Evolutionary conservation across 192 early-diverging fungal species (phyloP), one percentile per base, ranked within the genome.

Genomic region (Backusella westeae): DNA sequence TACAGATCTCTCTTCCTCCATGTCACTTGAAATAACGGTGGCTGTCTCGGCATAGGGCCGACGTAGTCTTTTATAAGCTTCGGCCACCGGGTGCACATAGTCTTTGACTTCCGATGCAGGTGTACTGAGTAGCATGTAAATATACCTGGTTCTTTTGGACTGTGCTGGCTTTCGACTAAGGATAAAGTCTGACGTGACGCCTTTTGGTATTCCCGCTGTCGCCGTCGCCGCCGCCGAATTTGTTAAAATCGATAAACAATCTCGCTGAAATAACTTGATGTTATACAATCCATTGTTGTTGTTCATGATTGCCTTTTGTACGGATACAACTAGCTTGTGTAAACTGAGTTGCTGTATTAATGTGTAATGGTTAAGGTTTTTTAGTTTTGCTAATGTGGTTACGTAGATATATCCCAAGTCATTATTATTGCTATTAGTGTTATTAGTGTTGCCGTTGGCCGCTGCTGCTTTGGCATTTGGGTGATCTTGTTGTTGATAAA

Each of bases 71-170:
- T 35, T 21, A 4, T 44, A 41, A 23, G 68, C 46, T n/a, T 76
- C 75, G 8, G 42, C 23, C 6, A 76, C 65, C 12, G 75, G 75
- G 38, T 76, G 75, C 2, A 75, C 23, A 29, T 67, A 67, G 39
- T 66, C 9, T 1, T 29, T 63, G 14, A 75, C 19, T 34, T 66
- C 44, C 14, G 34, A 66, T 34, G 32, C 39, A 6, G 75, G 75
- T 29, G 67, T 70, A 26, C 32, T 42, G 9, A 76, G 42, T 6
- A 76, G 23, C 75, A 76, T 76, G 53, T 56, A 69, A 56, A 76
- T 67, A 29, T 76, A 76, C 1, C 75, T 34, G 2, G 67, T 70
- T 14, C 68, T 66, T 52, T 68, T 42, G 17, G 67, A 19, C 17
- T 17, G 75, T 63, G 56, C 19, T 12, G 21, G 26, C 26, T 29